Base-by-base conservation (phyloP, 768 basidiomycete species). In the Phaeolepiota aurea region DNA sequence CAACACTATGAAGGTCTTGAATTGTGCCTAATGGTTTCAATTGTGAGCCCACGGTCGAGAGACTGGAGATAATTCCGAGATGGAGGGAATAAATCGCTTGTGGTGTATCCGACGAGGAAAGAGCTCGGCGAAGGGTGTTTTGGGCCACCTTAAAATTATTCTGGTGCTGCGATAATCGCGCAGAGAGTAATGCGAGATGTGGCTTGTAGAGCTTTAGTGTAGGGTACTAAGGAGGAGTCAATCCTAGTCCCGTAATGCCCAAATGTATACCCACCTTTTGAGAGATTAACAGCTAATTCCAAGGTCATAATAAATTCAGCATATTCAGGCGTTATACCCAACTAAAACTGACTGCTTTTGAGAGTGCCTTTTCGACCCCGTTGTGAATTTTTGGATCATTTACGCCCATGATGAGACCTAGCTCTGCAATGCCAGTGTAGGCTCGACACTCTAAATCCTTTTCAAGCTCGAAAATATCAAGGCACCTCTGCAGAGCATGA, bases 351-450 rank as follows among this genome's bases (percentile, higher is more conserved):
- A 87, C 82, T 42, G 79, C 84, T 61, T 81, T 82, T 12, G 74
- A 75, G 12, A 84, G 64, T 9, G 82, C 78, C 42, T 69, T 76
- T 51, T 85, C 82, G 15, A 82, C 79, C 54, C 86, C 83, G 0
- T 40, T 54, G 46, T 74, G 76, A 5, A 80, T 59, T 20, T 66
- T 74, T n/a, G n/a, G 72, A 60, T 74, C 74, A 68, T 32, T 53
- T 37, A 54, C 71, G 45, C 43, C 67, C 32, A 76, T 67, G 44
- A 64, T 65, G 52, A 87, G 66, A 2, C 83, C 85, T 1, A 84
- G 50, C 55, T 88, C 86, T 0, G 77, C 84, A 0, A 87, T 48
- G 7, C 72, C 71, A 1, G 77, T 77, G 76, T 80, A 86, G 1
- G 82, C 82, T 5, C 77, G 64, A 52, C 82, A 87, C 49, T 87